Conservation (phyloP, 352 stramenopile species). For the Globisporangium barbulae region DNA sequence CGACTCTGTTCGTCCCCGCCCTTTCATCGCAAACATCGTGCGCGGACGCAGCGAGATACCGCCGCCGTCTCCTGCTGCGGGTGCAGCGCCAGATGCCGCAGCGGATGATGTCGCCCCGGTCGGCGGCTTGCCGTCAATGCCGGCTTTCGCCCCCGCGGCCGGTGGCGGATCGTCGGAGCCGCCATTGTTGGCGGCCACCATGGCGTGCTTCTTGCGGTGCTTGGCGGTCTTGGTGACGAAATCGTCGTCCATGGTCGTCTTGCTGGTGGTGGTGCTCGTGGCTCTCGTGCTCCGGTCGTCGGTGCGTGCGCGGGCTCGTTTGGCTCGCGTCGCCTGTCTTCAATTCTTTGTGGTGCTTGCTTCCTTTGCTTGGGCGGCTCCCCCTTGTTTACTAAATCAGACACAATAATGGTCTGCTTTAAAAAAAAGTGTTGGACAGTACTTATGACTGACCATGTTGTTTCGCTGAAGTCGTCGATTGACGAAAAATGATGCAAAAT, state of each 20-base stretch:
- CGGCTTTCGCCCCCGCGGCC: conserved; percentile 7
- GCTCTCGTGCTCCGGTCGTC: conserved; percentile 5
- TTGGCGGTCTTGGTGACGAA: conserved; percentile 79
- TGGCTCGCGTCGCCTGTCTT: conserved; percentile 4
- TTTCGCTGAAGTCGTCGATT: neutral
- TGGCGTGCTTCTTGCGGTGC: conserved; percentile 58
- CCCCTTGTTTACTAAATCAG: neutral
- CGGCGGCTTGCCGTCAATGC: conserved; percentile 11
- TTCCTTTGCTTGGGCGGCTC: neutral
- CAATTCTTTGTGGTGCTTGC: conserved; percentile 3
- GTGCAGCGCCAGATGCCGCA: conserved; percentile 5
- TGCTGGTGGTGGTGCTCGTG: conserved; percentile 22
- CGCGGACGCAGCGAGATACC: conserved; percentile 77
- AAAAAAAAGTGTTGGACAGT: too few relatives aligned
- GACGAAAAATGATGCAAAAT: too few relatives aligned
- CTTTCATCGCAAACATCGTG: conserved; percentile 89
- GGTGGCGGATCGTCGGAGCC: conserved; percentile 19
- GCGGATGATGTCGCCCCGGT: neutral
- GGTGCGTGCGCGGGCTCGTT: neutral
- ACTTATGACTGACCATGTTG: neutral
- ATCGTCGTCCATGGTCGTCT: conserved; percentile 50
- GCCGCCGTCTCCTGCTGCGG: conserved; percentile 12
- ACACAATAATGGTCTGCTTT: neutral
- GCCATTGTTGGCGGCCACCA: conserved; percentile 10
- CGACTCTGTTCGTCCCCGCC: conserved; percentile 64